phyloP scores from a whole-genome alignment of 495 filamentous ascomycete genomes.

The Penicillium argentinense region DNA sequence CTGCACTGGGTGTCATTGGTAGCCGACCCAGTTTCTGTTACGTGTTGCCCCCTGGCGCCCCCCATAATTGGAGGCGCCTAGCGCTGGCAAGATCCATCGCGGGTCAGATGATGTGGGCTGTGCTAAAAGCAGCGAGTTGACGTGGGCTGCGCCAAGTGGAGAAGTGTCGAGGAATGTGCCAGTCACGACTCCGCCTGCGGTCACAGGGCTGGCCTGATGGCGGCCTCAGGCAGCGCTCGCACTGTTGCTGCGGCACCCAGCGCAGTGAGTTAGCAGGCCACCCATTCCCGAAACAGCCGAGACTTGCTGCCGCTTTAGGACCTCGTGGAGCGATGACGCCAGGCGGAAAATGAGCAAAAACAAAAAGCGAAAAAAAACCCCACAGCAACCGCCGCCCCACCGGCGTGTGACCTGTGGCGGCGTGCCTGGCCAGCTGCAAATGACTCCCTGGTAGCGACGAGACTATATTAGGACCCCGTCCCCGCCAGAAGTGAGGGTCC shows the following conservation, averaged over 20 bases:
- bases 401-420: conserved; percentile 30
- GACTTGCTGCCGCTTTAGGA: conserved; percentile 6
- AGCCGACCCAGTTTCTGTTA: conserved; percentile 37
- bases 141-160: neutral
- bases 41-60: conserved; percentile 31
- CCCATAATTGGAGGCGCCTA: conserved; percentile 11
- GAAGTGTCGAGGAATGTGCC: neutral
- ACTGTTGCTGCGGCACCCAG: conserved; percentile 12
- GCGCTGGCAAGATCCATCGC: neutral
- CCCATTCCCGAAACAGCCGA: neutral
- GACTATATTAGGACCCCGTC: conserved; percentile 16
- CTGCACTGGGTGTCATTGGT: conserved; percentile 26
- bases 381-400: conserved; percentile 13
- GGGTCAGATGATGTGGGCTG: conserved; percentile 32
- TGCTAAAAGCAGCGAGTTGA: conserved; percentile 16
- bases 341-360: conserved; percentile 17
- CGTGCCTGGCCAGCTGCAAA: conserved; percentile 23
- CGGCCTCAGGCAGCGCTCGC: too few species aligned
- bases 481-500: conserved; percentile 7
- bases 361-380: conserved; percentile 18
- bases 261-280: conserved; percentile 3
- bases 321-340: conserved; percentile 14
- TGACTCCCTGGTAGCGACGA: conserved; percentile 10
- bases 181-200: neutral
- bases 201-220: conserved; percentile 1